Base-by-base conservation (phyloP, 768 basidiomycete genomes). In the Rhizopogon rudus region DNA sequence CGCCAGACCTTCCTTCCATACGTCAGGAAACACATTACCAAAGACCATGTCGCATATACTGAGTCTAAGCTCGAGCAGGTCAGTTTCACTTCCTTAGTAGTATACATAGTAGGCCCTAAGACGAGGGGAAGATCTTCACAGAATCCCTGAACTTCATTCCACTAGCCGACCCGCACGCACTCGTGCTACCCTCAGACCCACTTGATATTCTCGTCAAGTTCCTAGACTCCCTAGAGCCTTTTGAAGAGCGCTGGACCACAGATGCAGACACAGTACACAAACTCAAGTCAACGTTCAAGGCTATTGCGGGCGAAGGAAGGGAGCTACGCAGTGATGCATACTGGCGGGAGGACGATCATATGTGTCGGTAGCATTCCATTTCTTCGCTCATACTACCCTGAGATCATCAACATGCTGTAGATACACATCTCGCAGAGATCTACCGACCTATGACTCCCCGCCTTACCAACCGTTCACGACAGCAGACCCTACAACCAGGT, bases 121-220 rank as follows among this genome's bases (percentile, higher is more conserved):
- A 40, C 29, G 29, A 37, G 17, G 40, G 40, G 43, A 71, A 67
- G 65, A 86, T 71, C 62, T 82, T 51, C 59, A 77, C 53, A 60
- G 65, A 73, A 54, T 69, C 68, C 52, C 68, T 84, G 9, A 61
- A 69, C 39, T 61, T 64, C 45, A 70, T 84, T 13, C 77, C 84
- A 1, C 64, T 74, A 40, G 69, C 72, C 39, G 83, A 87, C 55
- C 75, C 79, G 1, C 75, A 73, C 40, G 79, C 80, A 3, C 72
- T 86, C 16, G 62, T 70, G 13, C 69, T 84, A 13, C 80, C 81
- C n/a, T 64, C 71, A 16, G 84, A 87, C 41, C 83, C 85, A 13
- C 78, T 82, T 51, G 75, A 79, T 1, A 63, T 63, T 12, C 71
- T 86, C 16, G 65, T 66, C 31, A 62, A 65, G 17, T 71, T 17